A percentile compares a stretch with the other conserved stretches of the same genome.
Conservation (phyloP, 2,329 filamentous ascomycete genomes). For the Fonsecaea pedrosoi region DNA sequence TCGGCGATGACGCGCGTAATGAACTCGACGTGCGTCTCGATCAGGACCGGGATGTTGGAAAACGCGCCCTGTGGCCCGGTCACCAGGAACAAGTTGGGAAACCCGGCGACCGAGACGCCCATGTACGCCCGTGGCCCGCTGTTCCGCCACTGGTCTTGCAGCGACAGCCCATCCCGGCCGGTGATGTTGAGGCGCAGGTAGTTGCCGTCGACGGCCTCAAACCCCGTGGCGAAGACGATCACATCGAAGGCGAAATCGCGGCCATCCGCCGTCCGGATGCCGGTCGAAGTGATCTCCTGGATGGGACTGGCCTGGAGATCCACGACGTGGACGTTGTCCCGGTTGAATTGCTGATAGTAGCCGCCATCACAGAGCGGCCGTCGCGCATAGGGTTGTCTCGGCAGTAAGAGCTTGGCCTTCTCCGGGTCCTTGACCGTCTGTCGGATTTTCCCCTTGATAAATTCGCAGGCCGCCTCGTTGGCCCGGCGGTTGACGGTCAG, state of each 20-base stretch:
- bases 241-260: constrained; percentile 48
- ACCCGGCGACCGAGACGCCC: constrained; percentile 49
- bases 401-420: constrained; percentile 41
- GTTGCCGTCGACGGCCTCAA: constrained; percentile 48
- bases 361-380: constrained; percentile 34
- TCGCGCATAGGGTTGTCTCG: constrained; percentile 26
- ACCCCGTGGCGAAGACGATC: constrained; percentile 44
- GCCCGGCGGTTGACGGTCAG: constrained; percentile 52
- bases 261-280: constrained; percentile 51
- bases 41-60: constrained; percentile 60
- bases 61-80: constrained; percentile 64
- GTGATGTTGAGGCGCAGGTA: constrained; percentile 44
- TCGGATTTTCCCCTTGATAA: constrained; percentile 62
- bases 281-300: constrained; percentile 46
- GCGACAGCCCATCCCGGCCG: constrained; percentile 35
- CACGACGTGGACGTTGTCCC: constrained; percentile 56
- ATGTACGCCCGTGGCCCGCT: constrained; percentile 45
- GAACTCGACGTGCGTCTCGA: constrained; percentile 65
- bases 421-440: constrained; percentile 58
- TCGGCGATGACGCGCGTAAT: constrained; percentile 8
- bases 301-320: constrained; percentile 54
- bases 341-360: constrained; percentile 56
- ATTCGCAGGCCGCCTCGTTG: constrained; percentile 61
- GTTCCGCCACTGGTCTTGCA: constrained; percentile 46
- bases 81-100: constrained; percentile 59